Evolutionary conservation across 176 grass and related monocot genomes (phyloP).

Genomic region (Saccharum officinarum): DNA sequence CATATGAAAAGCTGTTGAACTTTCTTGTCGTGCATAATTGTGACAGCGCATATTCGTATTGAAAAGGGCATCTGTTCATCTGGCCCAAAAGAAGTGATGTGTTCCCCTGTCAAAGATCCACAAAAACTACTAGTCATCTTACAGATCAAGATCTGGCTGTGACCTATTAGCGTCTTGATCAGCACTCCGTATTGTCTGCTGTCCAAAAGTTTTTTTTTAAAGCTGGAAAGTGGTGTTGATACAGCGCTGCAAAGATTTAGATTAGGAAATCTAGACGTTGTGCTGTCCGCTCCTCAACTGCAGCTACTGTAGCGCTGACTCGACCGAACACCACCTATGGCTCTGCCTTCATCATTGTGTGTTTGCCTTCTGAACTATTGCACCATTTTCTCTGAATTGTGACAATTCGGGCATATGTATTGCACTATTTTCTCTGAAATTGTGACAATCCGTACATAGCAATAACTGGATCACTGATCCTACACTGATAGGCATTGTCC

Average conservation of each 20-base stretch:
- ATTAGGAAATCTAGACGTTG: neutral
- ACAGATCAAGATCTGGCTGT: neutral
- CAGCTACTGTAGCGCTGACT: neutral
- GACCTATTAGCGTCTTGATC: neutral
- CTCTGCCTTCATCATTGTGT: constrained; percentile 13
- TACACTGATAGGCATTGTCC: constrained; percentile 11
- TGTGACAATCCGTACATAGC: neutral
- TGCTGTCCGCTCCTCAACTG: constrained; percentile 3
- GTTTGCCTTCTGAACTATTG: constrained; percentile 16
- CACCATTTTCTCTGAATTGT: constrained; percentile 3
- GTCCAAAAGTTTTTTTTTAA: too few species aligned
- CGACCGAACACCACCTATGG: neutral
- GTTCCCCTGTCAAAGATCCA: neutral
- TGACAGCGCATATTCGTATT: neutral
- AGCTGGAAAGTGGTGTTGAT: neutral
- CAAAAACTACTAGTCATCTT: neutral
- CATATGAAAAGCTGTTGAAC: neutral
- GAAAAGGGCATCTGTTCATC: neutral
- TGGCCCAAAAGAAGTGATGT: neutral
- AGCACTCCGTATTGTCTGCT: neutral
- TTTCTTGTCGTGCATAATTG: neutral
- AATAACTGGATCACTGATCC: constrained; percentile 30
- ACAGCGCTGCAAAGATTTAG: too few species aligned
- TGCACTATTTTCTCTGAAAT: neutral
- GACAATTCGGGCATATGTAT: neutral